Evolutionary conservation across 2,329 filamentous ascomycete species (phyloP).

Genomic region (Dactylellina haptotyla): DNA sequence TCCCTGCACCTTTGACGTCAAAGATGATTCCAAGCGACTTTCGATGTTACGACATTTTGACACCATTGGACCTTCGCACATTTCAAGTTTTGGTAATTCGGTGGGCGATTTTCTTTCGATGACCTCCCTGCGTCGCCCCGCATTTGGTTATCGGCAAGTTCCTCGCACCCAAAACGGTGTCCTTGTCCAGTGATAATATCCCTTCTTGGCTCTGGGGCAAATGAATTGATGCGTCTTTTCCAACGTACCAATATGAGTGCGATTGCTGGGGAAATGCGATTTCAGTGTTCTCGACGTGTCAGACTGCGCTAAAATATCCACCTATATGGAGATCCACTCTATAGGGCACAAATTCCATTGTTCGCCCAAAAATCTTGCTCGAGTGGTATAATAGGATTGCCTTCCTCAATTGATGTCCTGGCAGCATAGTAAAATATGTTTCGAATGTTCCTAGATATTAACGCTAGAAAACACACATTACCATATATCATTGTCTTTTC

Average conservation of each 20-base stretch:
- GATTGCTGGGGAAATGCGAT: background rate
- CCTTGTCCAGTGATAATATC: background rate
- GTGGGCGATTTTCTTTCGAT: background rate
- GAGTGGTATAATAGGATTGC: conserved; percentile 14
- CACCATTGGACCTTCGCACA: conserved; percentile 19
- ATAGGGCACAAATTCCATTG: conserved; percentile 11
- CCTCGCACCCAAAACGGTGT: background rate
- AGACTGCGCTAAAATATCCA: conserved; percentile 20
- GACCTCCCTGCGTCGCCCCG: background rate
- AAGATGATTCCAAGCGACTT: conserved; percentile 3
- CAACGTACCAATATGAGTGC: too few relatives aligned
- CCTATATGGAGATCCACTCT: conserved; percentile 34
- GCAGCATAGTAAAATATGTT: background rate
- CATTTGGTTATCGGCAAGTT: background rate
- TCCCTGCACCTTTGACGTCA: conserved; percentile 47
- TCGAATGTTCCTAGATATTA: background rate
- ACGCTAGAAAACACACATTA: background rate
- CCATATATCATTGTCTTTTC: background rate
- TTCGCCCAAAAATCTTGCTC: conserved; percentile 12
- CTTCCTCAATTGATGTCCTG: conserved; percentile 14
- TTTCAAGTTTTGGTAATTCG: conserved; percentile 39
- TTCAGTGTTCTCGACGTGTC: conserved; percentile 18
- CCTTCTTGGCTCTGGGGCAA: conserved; percentile 29
- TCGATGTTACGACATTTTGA: conserved; percentile 52
- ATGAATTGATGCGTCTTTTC: too few relatives aligned